Percentiles rank a stretch among this genome's conserved stretches.
These are phyloP conservation scores for Globisporangium emineosum DNA, from an alignment of 352 stramenopile genomes.

Conservation along the genomic window DNA sequence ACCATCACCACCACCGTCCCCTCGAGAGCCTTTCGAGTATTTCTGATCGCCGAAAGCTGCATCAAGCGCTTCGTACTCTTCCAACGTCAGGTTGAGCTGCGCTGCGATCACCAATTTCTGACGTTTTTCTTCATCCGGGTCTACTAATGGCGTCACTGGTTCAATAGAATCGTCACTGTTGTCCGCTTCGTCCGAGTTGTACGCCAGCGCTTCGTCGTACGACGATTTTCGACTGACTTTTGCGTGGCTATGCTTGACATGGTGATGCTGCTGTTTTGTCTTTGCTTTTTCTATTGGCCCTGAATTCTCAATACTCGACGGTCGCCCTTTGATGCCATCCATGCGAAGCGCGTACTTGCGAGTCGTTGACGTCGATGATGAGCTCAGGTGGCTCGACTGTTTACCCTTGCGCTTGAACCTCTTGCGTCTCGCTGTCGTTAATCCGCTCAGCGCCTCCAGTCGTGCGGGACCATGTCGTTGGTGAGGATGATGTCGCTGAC, in stretches of 20 bases:
- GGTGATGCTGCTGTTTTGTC: conserved; percentile 5
- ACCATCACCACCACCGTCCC: conserved; percentile 8
- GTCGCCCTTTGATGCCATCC: conserved; percentile 34
- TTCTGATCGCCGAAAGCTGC: conserved; percentile 38
- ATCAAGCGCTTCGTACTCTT: conserved; percentile 69
- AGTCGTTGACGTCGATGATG: conserved; percentile 12
- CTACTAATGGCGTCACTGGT: conserved; percentile 23
- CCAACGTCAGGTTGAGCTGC: conserved; percentile 61
- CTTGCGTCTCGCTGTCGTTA: conserved; percentile 7
- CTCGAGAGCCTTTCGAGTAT: conserved; percentile 9
- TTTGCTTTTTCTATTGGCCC: conserved; percentile 17
- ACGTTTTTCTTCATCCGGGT: conserved; percentile 47
- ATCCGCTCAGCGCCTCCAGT: conserved; percentile 41
- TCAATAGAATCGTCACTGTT: conserved; percentile 10
- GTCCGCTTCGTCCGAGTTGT: conserved; percentile 29
- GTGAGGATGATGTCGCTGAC: conserved; percentile 9
- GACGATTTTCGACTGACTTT: conserved; percentile 13
- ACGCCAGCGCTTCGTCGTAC: conserved; percentile 30
- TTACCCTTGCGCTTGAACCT: conserved; percentile 15
- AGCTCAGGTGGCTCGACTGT: conserved; percentile 4
- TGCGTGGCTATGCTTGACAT: neutral
- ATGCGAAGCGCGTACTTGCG: conserved; percentile 50
- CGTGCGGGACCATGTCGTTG: conserved; percentile 24
- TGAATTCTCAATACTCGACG: conserved; percentile 11
- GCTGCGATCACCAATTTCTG: conserved; percentile 47